Percentiles rank a stretch among this genome's conserved stretches.
Evolutionary conservation across 1,284 basidiomycete genomes (phyloP).

Genomic region (Sanghuangporus baumii): DNA sequence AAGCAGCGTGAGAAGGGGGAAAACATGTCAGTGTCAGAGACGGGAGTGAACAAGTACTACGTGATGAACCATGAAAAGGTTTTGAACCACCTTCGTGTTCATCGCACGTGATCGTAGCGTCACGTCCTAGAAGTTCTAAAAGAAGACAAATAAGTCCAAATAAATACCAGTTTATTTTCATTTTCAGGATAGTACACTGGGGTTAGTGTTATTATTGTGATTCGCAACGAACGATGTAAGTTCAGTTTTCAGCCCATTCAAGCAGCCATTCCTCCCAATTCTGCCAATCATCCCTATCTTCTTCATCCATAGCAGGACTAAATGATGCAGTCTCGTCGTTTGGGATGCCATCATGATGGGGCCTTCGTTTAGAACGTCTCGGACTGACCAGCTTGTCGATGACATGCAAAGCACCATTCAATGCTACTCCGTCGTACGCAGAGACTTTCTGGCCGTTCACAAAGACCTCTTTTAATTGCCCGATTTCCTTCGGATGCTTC

Average conservation of each 20-base stretch:
- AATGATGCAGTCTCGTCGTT: not conserved
- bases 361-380: slow-evolving; percentile 18
- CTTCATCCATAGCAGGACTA: slow-evolving; percentile 18
- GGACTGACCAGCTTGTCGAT: slow-evolving; percentile 50
- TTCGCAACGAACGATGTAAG: no score
- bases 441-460: slow-evolving; percentile 47
- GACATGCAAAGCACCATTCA: slow-evolving; percentile 62
- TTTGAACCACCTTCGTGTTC: no score
- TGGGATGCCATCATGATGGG: not conserved
- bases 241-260: slow-evolving; percentile 28
- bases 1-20: not conserved
- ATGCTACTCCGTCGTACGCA: slow-evolving; percentile 47
- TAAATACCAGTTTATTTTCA: not conserved
- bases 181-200: no score
- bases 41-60: not conserved
- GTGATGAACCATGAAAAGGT: not conserved
- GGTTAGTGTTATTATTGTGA: no score
- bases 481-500: slow-evolving; percentile 31
- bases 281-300: slow-evolving; percentile 40
- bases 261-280: slow-evolving; percentile 57
- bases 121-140: not conserved
- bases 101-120: not conserved
- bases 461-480: slow-evolving; percentile 37
- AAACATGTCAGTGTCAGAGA: not conserved
- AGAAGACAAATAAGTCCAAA: not conserved